Percentiles rank a stretch among this genome's conserved stretches.
phyloP scores from a whole-genome alignment of 768 basidiomycete genomes.

The Dentipellis fragilis region DNA sequence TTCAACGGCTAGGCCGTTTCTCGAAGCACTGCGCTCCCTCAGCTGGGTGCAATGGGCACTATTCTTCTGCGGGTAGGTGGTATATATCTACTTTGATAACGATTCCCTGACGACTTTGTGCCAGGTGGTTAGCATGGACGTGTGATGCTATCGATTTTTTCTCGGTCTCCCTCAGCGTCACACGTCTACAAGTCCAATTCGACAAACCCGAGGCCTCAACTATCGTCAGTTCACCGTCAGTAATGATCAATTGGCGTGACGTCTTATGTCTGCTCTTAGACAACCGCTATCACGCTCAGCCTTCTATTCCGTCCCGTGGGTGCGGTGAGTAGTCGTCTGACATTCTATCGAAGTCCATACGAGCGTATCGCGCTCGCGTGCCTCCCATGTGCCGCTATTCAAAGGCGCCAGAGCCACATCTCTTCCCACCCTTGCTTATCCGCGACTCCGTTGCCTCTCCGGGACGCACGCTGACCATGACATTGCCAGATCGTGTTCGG shows the following conservation, averaged over 20 bases:
- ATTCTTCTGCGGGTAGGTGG: background rate
- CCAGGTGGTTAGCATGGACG: constrained; percentile 30
- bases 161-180: constrained; percentile 18
- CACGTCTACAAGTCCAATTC: constrained; percentile 7
- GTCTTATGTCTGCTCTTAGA: constrained; percentile 24
- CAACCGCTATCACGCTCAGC: constrained; percentile 83
- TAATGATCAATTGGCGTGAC: background rate
- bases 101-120: background rate
- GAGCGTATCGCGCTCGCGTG: background rate
- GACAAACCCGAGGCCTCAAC: background rate
- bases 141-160: constrained; percentile 36
- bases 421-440: background rate
- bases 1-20: background rate
- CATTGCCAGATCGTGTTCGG: constrained; percentile 57
- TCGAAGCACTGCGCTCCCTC: background rate
- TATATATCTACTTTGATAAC: background rate
- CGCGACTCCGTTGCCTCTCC: background rate
- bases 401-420: too few species aligned
- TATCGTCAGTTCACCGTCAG: constrained; percentile 4
- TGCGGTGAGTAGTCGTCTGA: constrained; percentile 32
- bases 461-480: background rate
- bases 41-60: background rate
- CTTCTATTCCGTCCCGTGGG: constrained; percentile 83
- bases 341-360: background rate
- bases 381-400: too few species aligned